Evolutionary conservation across 306 rosid species (phyloP).

Genomic region (Prosopis cineraria): DNA sequence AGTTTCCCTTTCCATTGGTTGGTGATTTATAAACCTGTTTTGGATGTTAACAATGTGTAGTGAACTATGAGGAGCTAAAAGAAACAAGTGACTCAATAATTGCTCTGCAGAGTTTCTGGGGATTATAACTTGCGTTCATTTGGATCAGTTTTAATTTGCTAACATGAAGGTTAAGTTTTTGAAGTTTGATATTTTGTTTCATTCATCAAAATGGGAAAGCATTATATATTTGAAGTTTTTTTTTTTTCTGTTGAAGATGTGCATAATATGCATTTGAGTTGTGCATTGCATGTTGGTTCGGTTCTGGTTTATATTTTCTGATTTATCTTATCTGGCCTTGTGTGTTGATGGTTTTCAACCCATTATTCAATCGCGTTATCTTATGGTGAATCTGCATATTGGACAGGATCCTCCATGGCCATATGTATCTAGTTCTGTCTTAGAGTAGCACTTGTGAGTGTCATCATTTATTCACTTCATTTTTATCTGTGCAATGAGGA

Average conservation of each 20-base stretch:
- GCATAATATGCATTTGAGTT: no score
- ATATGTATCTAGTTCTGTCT: not conserved
- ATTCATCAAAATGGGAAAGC: no score
- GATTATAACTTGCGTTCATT: no score
- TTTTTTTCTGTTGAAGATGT: no score
- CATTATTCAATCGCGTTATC: not conserved
- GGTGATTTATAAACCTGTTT: not conserved
- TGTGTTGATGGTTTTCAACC: not conserved
- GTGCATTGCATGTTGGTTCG: not conserved
- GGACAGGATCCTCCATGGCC: not conserved
- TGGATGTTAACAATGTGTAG: not conserved
- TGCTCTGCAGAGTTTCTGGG: no score
- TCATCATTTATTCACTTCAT: not conserved
- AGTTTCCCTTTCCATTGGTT: not conserved
- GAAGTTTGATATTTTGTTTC: no score
- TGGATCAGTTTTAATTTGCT: no score
- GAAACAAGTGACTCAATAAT: no score
- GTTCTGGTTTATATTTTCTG: not conserved
- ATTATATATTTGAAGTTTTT: no score
- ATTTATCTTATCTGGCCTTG: not conserved
- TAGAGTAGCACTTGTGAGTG: not conserved
- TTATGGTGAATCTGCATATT: not conserved
- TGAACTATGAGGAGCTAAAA: not conserved
- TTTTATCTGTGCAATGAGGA: not conserved
- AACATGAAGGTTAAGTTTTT: no score